Base-by-base conservation (phyloP, 371 early-diverging fungal genomes). In the Zychaea mexicana region DNA sequence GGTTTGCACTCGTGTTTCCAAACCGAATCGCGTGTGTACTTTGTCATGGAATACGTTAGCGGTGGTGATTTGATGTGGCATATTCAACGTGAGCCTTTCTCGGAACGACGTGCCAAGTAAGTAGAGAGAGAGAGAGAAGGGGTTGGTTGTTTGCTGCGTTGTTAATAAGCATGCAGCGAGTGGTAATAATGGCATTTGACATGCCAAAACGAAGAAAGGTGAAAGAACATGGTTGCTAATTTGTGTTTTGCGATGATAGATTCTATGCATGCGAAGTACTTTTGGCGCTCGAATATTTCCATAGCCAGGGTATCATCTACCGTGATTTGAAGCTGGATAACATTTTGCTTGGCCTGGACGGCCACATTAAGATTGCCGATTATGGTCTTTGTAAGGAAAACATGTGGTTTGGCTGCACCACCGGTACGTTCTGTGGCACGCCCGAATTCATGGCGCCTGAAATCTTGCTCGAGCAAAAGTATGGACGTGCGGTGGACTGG, bases 31-130 rank as follows among this genome's bases (percentile, higher is more conserved):
- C 88, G 98, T 42, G 85, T 99, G 28, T 98, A 95, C 83, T 96
- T 99, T 78, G 98, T 99, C 10, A 98, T 99, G 98, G 99, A 99
- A 71, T 99, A 98, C 81, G 93, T 99, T 13, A 86, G 89, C 31
- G 99, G 99, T 65, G 99, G 99, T 63, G 99, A 99, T 82, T 79
- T 99, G 75, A 98, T 99, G 97, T 93, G 92, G 85, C 97, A 96
- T 76, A 97, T 96, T 57, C 96, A 91, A 72, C 88, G 91, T 60
- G 88, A 90, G 65, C 90, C 89, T 63, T 95, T 95, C 67, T 86
- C 92, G 31, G 94, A 96, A 77, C 78, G 90, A 45, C 88, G 94
- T 64, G 95, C 98, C 47, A 94, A 90, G 83, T 83, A 74, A 68
- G 74, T 10, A 12, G 13, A 15, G 13, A 3, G 13, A 42, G 4